Conservation (phyloP, 208 protist species). For the Balamuthia mandrillaris region DNA sequence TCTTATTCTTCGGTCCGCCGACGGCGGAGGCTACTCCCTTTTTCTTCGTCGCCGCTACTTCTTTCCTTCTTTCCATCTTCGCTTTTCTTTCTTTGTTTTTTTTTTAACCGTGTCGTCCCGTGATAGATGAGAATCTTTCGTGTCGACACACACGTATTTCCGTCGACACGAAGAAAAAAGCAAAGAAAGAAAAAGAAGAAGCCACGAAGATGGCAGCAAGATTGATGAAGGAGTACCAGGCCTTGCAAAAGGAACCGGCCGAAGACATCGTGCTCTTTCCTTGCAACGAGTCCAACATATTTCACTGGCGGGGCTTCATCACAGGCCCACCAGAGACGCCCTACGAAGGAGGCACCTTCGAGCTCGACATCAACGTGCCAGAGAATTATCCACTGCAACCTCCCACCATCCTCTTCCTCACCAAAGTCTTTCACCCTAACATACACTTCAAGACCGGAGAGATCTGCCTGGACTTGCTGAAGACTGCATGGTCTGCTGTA, state of each 20-base stretch:
- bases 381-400: slow-evolving; percentile 67
- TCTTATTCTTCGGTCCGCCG: neutral
- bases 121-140: no score
- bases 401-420: slow-evolving; percentile 69
- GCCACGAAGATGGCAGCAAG: neutral
- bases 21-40: neutral
- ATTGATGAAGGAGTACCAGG: slow-evolving; percentile 12
- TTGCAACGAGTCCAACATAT: neutral
- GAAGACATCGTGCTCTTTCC: slow-evolving; percentile 7
- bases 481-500: slow-evolving; percentile 71
- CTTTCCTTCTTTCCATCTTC: no score
- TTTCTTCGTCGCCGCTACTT: neutral
- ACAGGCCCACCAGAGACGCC: slow-evolving; percentile 56
- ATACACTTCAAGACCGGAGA: slow-evolving; percentile 73
- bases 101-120: no score
- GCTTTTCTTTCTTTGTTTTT: no score
- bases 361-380: slow-evolving; percentile 66
- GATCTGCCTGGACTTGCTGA: slow-evolving; percentile 79
- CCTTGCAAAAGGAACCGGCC: slow-evolving; percentile 3
- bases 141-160: no score
- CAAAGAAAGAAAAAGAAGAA: no score
- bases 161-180: no score
- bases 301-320: slow-evolving; percentile 46
- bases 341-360: slow-evolving; percentile 63
- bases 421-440: slow-evolving; percentile 78